Conservation (phyloP, 148 eudicot species). For the Euryodendron excelsum region DNA sequence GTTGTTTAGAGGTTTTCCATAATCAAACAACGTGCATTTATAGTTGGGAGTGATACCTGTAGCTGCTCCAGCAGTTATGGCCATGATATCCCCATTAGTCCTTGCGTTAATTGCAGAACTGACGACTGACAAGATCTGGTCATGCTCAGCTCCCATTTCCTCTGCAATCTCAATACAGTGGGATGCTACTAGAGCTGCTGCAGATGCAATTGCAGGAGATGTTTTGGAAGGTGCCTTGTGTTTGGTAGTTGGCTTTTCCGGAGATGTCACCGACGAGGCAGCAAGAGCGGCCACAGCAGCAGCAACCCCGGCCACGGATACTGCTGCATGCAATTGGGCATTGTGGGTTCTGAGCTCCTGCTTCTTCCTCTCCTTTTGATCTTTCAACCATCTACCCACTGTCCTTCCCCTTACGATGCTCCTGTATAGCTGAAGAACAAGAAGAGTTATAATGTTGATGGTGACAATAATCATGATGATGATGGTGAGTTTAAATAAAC, state of each 20-base stretch:
- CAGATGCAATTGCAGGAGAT: conserved; percentile 71
- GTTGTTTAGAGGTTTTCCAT: conserved; percentile 6
- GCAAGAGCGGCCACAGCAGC: conserved; percentile 88
- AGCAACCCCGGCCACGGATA: conserved; percentile 92
- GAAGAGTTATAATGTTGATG: neutral
- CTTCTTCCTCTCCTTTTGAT: conserved; percentile 76
- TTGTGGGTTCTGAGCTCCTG: conserved; percentile 85
- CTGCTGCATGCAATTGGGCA: conserved; percentile 87
- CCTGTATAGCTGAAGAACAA: conserved; percentile 50
- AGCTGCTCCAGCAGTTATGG: conserved; percentile 95
- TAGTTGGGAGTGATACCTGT: conserved; percentile 47
- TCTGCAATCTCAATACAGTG: conserved; percentile 92
- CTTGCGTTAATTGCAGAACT: conserved; percentile 72
- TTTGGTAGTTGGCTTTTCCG: conserved; percentile 32
- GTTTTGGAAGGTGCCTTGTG: conserved; percentile 41
- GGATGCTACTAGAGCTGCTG: conserved; percentile 90
- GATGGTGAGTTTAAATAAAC: neutral
- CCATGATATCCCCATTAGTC: conserved; percentile 87
- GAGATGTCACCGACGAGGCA: conserved; percentile 44
- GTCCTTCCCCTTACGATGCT: conserved; percentile 69
- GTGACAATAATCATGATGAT: neutral
- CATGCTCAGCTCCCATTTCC: conserved; percentile 84
- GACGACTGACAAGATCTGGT: conserved; percentile 66
- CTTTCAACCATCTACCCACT: conserved; percentile 75
- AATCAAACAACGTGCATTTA: neutral